Percentiles rank a stretch among this genome's conserved stretches.
Conservation (phyloP, 2,329 filamentous ascomycete species). For the Coniochaeta hoffmannii region DNA sequence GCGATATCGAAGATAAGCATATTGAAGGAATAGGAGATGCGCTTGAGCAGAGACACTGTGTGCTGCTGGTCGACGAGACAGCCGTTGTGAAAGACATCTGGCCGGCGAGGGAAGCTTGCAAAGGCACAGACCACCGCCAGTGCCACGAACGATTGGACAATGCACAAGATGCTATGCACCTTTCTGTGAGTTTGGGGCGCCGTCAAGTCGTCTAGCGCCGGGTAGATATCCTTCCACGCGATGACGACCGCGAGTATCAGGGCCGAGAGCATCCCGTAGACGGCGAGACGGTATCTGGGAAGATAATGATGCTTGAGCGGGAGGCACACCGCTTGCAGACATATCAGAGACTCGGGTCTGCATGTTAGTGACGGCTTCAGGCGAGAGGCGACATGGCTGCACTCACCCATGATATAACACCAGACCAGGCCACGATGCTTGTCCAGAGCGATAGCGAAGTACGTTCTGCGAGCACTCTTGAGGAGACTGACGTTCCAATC, state of each 20-base stretch:
- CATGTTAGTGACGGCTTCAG: neutral
- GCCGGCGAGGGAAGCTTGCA: slow-evolving; percentile 22
- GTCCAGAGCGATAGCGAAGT: no score
- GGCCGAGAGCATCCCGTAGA: slow-evolving; percentile 18
- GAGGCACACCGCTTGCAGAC: slow-evolving; percentile 20
- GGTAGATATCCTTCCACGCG: slow-evolving; percentile 18
- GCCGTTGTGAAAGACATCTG: slow-evolving; percentile 22
- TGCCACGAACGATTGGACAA: slow-evolving; percentile 16
- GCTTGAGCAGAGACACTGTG: slow-evolving; percentile 20
- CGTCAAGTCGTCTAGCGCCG: slow-evolving; percentile 13
- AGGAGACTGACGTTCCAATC: slow-evolving; percentile 16
- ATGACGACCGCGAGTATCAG: slow-evolving; percentile 15
- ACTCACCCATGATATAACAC: slow-evolving; percentile 16
- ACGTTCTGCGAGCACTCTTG: slow-evolving; percentile 14
- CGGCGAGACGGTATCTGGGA: slow-evolving; percentile 17
- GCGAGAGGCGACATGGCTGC: neutral
- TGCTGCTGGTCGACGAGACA: slow-evolving; percentile 26
- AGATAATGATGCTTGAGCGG: slow-evolving; percentile 19
- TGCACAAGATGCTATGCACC: slow-evolving; percentile 13
- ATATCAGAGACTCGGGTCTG: slow-evolving; percentile 15
- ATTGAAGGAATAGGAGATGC: slow-evolving; percentile 25
- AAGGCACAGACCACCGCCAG: slow-evolving; percentile 17
- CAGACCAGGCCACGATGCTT: slow-evolving; percentile 11
- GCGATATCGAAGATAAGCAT: slow-evolving; percentile 20
- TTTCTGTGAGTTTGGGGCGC: slow-evolving; percentile 3